Conservation (phyloP, 768 basidiomycete genomes). For the Boletus tomentosulus region DNA sequence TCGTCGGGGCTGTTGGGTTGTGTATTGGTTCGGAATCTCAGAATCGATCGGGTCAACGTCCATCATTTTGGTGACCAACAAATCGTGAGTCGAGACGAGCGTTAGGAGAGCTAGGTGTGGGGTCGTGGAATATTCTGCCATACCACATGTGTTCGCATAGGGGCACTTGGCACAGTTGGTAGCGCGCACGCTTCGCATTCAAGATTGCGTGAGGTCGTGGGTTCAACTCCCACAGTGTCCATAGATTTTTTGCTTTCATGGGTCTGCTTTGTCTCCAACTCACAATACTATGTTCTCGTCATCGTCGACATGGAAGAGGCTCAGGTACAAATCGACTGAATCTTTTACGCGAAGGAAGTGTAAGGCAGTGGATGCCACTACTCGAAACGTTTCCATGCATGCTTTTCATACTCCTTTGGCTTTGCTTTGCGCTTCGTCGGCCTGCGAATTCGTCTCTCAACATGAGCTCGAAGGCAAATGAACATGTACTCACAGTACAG, state of each 20-base stretch:
- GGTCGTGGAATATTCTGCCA: not conserved
- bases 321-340: not conserved
- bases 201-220: conserved; percentile 51
- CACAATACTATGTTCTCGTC: no score
- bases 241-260: not conserved
- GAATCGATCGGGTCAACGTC: conserved; percentile 28
- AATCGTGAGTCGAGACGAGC: not conserved
- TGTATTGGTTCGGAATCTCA: conserved; percentile 17
- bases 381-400: conserved; percentile 75
- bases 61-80: conserved; percentile 18
- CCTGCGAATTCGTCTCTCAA: conserved; percentile 9
- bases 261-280: no score
- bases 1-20: conserved; percentile 11
- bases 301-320: not conserved
- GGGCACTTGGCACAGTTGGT: conserved; percentile 59
- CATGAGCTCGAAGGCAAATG: conserved; percentile 22
- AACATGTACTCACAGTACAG: conserved; percentile 50
- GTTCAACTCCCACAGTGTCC: conserved; percentile 47
- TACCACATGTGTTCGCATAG: not conserved
- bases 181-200: conserved; percentile 57
- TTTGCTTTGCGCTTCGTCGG: conserved; percentile 37
- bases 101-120: conserved; percentile 1
- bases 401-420: conserved; percentile 69
- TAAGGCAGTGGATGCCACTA: conserved; percentile 1
- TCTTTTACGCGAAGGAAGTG: not conserved